These are phyloP conservation scores for Streptanthus diversifolius DNA, from an alignment of 345 rosid species.

Conservation along the genomic window DNA sequence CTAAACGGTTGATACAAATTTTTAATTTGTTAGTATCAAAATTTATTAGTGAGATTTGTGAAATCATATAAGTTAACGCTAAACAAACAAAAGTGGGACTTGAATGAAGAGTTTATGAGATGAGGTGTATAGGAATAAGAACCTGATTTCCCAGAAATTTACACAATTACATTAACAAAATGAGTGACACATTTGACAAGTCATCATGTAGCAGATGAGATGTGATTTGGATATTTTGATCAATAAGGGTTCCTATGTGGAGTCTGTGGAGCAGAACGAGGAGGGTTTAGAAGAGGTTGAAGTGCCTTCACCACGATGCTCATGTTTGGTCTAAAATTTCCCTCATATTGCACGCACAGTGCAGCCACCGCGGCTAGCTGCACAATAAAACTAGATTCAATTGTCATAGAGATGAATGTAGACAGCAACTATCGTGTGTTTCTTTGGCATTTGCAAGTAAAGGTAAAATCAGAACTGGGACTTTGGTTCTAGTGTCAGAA, in stretches of 20 bases:
- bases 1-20: not conserved
- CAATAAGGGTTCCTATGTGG: conserved; percentile 30
- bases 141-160: conserved; percentile 1
- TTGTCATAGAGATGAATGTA: not conserved
- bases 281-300: conserved; percentile 52
- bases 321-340: conserved; percentile 79
- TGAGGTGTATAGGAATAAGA: not conserved
- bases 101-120: conserved; percentile 4
- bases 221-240: not conserved
- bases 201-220: not conserved
- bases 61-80: not conserved
- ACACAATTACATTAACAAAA: not conserved
- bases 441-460: not conserved
- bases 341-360: conserved; percentile 69
- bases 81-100: conserved; percentile 11
- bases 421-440: not conserved
- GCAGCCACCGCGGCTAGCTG: conserved; percentile 85
- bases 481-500: not conserved
- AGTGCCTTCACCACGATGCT: conserved; percentile 79
- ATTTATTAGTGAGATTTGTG: not conserved
- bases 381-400: not conserved
- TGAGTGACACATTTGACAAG: conserved; percentile 9
- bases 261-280: conserved; percentile 33
- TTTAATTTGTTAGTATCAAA: not conserved
- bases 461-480: not conserved